phyloP scores from a whole-genome alignment of 352 stramenopile genomes.

The Globisporangium ultimum region DNA sequence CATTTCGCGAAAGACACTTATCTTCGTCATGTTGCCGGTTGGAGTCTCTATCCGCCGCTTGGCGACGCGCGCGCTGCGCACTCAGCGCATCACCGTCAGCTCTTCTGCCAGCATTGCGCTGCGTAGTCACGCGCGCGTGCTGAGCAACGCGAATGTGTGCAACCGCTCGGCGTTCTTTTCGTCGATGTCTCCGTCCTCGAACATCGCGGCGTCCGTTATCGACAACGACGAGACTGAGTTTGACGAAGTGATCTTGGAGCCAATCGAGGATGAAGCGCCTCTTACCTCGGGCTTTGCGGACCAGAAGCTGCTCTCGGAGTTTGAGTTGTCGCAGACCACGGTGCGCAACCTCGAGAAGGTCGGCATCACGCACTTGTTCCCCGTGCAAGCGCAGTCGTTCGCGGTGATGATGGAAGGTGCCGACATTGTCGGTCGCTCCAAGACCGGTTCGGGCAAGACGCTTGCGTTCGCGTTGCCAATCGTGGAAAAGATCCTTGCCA shows the following conservation, averaged over 20 bases:
- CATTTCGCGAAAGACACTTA: constrained; percentile 12
- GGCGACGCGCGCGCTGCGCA: constrained; percentile 12
- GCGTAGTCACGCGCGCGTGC: background rate
- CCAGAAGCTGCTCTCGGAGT: constrained; percentile 66
- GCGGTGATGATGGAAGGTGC: constrained; percentile 72
- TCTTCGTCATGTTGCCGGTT: constrained; percentile 25
- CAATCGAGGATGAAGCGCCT: constrained; percentile 12
- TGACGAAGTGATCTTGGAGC: constrained; percentile 48
- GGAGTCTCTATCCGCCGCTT: constrained; percentile 25
- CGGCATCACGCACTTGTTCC: constrained; percentile 82
- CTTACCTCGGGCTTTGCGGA: constrained; percentile 49
- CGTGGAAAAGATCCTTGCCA: constrained; percentile 63
- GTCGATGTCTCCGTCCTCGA: constrained; percentile 12
- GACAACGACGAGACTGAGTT: constrained; percentile 32
- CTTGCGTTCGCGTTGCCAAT: constrained; percentile 68
- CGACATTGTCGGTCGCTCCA: constrained; percentile 82
- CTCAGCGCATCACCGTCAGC: constrained; percentile 1
- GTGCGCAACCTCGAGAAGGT: constrained; percentile 51
- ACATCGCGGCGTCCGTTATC: constrained; percentile 31
- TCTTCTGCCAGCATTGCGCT: background rate
- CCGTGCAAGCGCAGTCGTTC: constrained; percentile 82
- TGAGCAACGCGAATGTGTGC: constrained; percentile 20
- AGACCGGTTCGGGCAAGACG: constrained; percentile 81
- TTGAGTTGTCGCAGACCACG: constrained; percentile 51
- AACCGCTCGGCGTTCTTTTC: constrained; percentile 31